phyloP scores from a whole-genome alignment of 108 stramenopile genomes.

The Parietichytrium sp. region DNA sequence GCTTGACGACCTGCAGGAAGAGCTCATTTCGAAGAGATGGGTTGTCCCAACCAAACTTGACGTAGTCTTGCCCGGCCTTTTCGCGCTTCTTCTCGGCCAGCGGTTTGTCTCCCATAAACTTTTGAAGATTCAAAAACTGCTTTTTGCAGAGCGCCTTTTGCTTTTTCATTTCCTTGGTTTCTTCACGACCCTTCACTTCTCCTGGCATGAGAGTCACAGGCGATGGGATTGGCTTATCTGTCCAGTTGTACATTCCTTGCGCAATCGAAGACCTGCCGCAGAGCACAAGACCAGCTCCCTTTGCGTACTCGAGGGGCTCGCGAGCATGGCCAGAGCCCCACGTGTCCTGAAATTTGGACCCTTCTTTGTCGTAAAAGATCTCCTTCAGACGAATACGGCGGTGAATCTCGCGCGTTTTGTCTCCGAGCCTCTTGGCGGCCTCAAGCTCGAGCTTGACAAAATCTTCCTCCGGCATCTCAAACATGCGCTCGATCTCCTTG shows the following conservation, averaged over 20 bases:
- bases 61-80: background rate
- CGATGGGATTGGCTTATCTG: slow-evolving; percentile 35
- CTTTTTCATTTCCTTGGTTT: slow-evolving; percentile 30
- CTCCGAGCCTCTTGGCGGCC: slow-evolving; percentile 27
- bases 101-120: slow-evolving; percentile 31
- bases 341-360: background rate
- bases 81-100: background rate
- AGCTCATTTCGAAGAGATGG: slow-evolving; percentile 52
- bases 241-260: background rate
- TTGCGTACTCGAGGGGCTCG: background rate
- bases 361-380: background rate
- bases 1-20: slow-evolving; percentile 65
- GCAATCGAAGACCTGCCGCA: background rate
- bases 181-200: background rate
- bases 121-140: background rate
- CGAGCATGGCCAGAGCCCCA: background rate
- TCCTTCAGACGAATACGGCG: slow-evolving; percentile 22
- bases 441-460: slow-evolving; percentile 12
- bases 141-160: slow-evolving; percentile 1
- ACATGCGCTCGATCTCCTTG: slow-evolving; percentile 2
- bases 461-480: background rate
- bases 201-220: slow-evolving; percentile 19
- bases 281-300: background rate
- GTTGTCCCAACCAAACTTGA: background rate
- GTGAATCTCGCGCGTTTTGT: slow-evolving; percentile 32